Evolutionary conservation across 1,284 basidiomycete species (phyloP).

Genomic region (Kalmanozyma brasiliensis): DNA sequence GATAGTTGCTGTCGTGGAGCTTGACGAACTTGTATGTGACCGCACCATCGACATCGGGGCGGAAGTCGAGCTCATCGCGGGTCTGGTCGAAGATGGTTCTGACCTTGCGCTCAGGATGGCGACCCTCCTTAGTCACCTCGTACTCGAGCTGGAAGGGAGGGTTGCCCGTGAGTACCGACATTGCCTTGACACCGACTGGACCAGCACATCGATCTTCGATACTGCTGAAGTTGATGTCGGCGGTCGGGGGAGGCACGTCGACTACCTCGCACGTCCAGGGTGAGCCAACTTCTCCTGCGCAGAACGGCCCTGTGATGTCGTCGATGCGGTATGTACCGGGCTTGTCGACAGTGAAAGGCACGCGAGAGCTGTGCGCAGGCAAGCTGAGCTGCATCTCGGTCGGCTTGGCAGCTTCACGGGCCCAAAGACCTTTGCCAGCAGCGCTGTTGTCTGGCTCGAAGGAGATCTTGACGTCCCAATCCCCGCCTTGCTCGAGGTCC

Average conservation of each 20-base stretch:
- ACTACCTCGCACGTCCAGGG: conserved; percentile 63
- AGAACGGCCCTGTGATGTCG: conserved; percentile 78
- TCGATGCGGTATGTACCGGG: conserved; percentile 87
- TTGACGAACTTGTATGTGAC: conserved; percentile 86
- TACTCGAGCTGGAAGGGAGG: conserved; percentile 88
- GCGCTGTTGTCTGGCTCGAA: conserved; percentile 49
- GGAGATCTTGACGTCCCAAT: conserved; percentile 42
- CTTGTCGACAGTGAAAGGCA: conserved; percentile 49
- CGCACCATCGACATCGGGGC: conserved; percentile 87
- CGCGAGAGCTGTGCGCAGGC: conserved; percentile 14
- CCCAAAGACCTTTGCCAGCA: conserved; percentile 40
- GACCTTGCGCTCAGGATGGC: conserved; percentile 69
- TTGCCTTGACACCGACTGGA: conserved; percentile 88
- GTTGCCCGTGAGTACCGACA: conserved; percentile 85
- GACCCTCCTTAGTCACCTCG: conserved; percentile 76
- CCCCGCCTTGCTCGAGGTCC: conserved; percentile 25
- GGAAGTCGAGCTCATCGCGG: conserved; percentile 83
- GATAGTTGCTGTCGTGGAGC: conserved; percentile 86
- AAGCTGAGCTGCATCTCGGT: conserved; percentile 42
- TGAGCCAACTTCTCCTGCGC: conserved; percentile 67
- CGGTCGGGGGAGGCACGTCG: conserved; percentile 76
- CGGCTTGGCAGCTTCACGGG: conserved; percentile 21
- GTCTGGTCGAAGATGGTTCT: conserved; percentile 75
- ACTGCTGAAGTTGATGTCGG: conserved; percentile 86
- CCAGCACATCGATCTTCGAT: conserved; percentile 87